Evolutionary conservation across 768 basidiomycete genomes (phyloP), one percentile per base, ranked within the genome.

Genomic region (Macrolepiota dolichaula): DNA sequence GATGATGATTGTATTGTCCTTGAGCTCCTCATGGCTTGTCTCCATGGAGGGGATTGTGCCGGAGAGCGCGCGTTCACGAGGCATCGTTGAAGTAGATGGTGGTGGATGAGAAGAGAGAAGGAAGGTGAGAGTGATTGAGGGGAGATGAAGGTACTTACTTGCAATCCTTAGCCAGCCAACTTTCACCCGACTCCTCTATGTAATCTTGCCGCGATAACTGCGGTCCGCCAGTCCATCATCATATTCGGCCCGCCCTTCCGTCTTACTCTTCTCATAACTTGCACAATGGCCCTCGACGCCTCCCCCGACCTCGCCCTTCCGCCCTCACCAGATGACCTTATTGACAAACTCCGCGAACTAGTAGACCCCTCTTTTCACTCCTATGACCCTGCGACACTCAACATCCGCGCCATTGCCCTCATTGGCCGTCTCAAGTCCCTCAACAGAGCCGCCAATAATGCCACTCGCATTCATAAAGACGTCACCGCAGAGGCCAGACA

Each of bases 41-140:
- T 91, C 88, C 94, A 95, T 94, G 50, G 92, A 94, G 19, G 94
- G 94, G 71, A 96, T 95, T 11, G 89, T 88, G 52, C 93, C 94
- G 27, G 91, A 89, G 70, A 84, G 80, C 17, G 85, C 72, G 64
- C 85, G 86, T 56, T 80, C 75, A 62, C 79, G 76, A 68, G 77
- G 70, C 77, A 79, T 78, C 59, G 70, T 71, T 70, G 25, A 67
- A 70, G 70, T 62, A 35, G 42, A 44, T 44, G 42, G 42, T 44
- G 63, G 50, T 57, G 22, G 61, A 64, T 61, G 52, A 50, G 63
- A 57, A 51, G 61, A 49, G 61, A 59, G 65, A 56, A 56, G 56
- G 53, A 64, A 49, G 62, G 51, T 57, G 44, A 51, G 51, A 36
- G 54, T 32, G 29, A 32, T 32, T 32, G 63, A 61, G 57, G 55